Base-by-base conservation (phyloP, 108 stramenopile genomes). In the Craspedostauros australis region DNA sequence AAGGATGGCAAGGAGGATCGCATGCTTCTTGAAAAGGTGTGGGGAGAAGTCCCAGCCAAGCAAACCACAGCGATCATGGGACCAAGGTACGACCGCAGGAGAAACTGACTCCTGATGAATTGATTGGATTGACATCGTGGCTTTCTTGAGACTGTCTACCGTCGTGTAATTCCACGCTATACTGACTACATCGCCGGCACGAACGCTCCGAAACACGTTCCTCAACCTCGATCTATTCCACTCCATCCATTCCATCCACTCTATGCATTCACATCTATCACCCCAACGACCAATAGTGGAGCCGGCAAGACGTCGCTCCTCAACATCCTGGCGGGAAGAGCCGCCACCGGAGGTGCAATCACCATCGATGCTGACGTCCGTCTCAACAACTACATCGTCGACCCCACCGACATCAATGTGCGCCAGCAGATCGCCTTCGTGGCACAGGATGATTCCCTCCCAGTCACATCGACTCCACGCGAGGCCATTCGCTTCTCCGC, bases 401-500 rank as follows among this genome's bases (percentile, higher is more conserved):
- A 88, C 37, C 82, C 87, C 0, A 75, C 82, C 6, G 51, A 72
- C 36, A 75, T 88, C 45, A 28, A 58, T 1, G 76, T 84, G 9
- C 68, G 88, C 21, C 67, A 82, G 46, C 66, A 87, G 34, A 84
- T 94, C 47, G 88, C 88, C 42, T 95, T 85, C 52, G 88, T 90
- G 21, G 76, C 80, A 31, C 92, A 93, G 40, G 87, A 91, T 32
- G 93, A 91, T 50, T 76, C 76, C 4, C 68, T 91, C 21, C 66
- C 82, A n/a, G 75, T 84, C 37, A 86, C 86, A 2, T 64, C 84
- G 4, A 95, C 94, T 28, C 90, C 88, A 22, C 62, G 80, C 14
- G 94, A 95, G 64, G 76, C 82, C 20, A 81, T 95, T 30, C 54
- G 64, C 23, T 92, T 95, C 56, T 84, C 79, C 33, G 93, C 89